Percentiles rank a stretch among this genome's conserved stretches.
Conservation (phyloP, 2,329 filamentous ascomycete genomes). For the Monilinia laxa region DNA sequence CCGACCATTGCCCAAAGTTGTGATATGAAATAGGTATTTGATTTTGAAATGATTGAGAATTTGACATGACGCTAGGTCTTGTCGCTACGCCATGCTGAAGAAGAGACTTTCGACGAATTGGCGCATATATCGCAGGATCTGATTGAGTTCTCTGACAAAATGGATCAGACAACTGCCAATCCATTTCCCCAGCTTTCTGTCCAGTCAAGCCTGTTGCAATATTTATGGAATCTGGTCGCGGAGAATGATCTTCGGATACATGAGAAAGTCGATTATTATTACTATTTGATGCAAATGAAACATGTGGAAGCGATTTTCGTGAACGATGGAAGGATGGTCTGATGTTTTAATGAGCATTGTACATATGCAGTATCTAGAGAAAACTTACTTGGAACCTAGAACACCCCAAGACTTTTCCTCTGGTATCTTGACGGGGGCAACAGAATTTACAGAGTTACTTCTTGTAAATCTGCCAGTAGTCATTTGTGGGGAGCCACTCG, state of each 20-base stretch:
- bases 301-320: slow-evolving; percentile 33
- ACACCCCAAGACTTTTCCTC: slow-evolving; percentile 12
- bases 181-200: slow-evolving; percentile 17
- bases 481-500: neutral
- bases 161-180: slow-evolving; percentile 21
- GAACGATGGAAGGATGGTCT: slow-evolving; percentile 21
- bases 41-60: slow-evolving; percentile 20
- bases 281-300: slow-evolving; percentile 26
- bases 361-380: neutral
- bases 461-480: slow-evolving; percentile 11
- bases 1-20: slow-evolving; percentile 17
- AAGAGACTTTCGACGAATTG: slow-evolving; percentile 38
- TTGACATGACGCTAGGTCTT: slow-evolving; percentile 28
- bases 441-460: slow-evolving; percentile 22
- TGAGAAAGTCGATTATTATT: slow-evolving; percentile 35
- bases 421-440: neutral
- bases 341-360: slow-evolving; percentile 7
- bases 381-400: slow-evolving; percentile 13
- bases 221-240: slow-evolving; percentile 24
- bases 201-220: slow-evolving; percentile 14
- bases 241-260: slow-evolving; percentile 33
- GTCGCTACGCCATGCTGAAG: slow-evolving; percentile 40
- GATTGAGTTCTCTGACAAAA: slow-evolving; percentile 29
- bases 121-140: slow-evolving; percentile 33
- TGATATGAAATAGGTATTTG: slow-evolving; percentile 19